phyloP scores from a whole-genome alignment of 768 basidiomycete genomes.

The Wakefieldia striispora region DNA sequence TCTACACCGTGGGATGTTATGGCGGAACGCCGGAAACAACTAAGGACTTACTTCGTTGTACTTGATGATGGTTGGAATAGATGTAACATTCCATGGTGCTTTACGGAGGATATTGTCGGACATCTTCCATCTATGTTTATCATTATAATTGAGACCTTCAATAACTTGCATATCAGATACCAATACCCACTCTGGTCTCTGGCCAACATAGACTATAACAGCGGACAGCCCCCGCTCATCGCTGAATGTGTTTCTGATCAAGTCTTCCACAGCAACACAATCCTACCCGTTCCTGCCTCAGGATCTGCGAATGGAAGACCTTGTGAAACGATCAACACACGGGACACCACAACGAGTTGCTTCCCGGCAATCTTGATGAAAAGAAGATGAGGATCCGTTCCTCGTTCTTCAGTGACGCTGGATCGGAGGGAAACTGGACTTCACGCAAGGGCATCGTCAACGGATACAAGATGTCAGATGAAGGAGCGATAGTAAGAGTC shows the following conservation, averaged over 20 bases:
- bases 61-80: conserved; percentile 68
- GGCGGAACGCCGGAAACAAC: conserved; percentile 1
- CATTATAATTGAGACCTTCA: background rate
- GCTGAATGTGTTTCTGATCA: conserved; percentile 52
- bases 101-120: conserved; percentile 56
- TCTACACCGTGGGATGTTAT: conserved; percentile 12
- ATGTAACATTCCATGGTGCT: conserved; percentile 57
- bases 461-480: background rate
- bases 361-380: conserved; percentile 59
- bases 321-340: conserved; percentile 38
- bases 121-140: conserved; percentile 59
- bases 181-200: conserved; percentile 53
- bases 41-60: conserved; percentile 48
- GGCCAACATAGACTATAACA: conserved; percentile 67
- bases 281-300: conserved; percentile 45
- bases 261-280: conserved; percentile 57
- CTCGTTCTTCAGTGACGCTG: conserved; percentile 37
- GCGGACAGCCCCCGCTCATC: conserved; percentile 46
- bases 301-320: background rate
- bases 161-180: background rate
- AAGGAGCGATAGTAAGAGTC: conserved; percentile 1
- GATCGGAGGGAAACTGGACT: conserved; percentile 34
- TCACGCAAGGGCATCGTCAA: conserved; percentile 51
- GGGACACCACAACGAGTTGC: conserved; percentile 59
- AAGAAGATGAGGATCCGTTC: conserved; percentile 68